Conservation (phyloP, 139 green algal species). For the Chara braunii region DNA sequence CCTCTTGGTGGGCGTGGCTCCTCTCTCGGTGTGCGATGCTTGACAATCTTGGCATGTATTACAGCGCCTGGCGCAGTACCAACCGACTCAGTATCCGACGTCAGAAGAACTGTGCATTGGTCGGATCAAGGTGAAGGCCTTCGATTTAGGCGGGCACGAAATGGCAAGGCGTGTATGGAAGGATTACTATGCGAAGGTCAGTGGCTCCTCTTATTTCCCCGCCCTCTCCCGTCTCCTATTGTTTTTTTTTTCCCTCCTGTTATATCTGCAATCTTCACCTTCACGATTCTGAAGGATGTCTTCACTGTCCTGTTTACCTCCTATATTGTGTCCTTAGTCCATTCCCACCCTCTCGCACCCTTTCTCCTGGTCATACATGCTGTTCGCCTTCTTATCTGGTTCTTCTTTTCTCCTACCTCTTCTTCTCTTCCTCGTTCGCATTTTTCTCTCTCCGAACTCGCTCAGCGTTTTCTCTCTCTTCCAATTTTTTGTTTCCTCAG, state of each 20-base stretch:
- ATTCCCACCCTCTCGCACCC: too few relatives aligned
- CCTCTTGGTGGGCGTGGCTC: too few relatives aligned
- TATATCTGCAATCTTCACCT: not conserved
- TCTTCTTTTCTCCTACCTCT: too few relatives aligned
- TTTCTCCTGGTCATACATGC: too few relatives aligned
- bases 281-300: too few relatives aligned
- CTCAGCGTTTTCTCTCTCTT: not conserved
- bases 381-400: too few relatives aligned
- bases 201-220: constrained; percentile 86
- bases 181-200: constrained; percentile 99
- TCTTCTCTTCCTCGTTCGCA: too few relatives aligned
- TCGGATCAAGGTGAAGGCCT: constrained; percentile 98
- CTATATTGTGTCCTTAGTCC: too few relatives aligned
- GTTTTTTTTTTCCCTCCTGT: not conserved
- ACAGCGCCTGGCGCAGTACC: constrained; percentile 87
- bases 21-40: too few relatives aligned
- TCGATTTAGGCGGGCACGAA: constrained; percentile 97
- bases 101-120: constrained; percentile 97
- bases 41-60: too few relatives aligned
- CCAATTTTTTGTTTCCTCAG: too few relatives aligned
- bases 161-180: constrained; percentile 97
- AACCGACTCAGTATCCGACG: constrained; percentile 96
- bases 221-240: not conserved
- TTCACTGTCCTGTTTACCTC: too few relatives aligned
- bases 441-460: not conserved